phyloP scores from a whole-genome alignment of 2,329 filamentous ascomycete genomes.

The Colletotrichum noveboracense region DNA sequence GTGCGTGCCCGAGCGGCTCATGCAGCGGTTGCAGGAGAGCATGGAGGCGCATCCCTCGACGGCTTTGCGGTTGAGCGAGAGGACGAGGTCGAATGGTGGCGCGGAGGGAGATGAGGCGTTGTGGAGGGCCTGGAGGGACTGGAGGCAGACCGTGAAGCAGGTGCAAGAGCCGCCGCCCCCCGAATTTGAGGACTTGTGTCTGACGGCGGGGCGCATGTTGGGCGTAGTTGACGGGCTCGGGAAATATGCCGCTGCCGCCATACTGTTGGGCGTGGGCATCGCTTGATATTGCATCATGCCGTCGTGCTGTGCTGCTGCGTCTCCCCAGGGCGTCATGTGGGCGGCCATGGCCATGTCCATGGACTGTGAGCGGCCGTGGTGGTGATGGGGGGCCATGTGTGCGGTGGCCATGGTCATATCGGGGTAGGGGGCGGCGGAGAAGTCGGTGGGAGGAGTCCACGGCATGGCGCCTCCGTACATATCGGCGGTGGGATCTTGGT shows the following conservation, averaged over 20 bases:
- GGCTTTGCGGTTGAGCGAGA: conserved; percentile 51
- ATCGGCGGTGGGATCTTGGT: conserved; percentile 27
- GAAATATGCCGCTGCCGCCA: conserved; percentile 39
- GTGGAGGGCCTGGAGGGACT: conserved; percentile 52
- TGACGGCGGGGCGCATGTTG: conserved; percentile 33
- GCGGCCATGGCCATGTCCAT: conserved; percentile 37
- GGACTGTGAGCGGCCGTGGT: conserved; percentile 39
- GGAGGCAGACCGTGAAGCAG: conserved; percentile 52
- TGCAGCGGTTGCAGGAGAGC: conserved; percentile 50
- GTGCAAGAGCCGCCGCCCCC: conserved; percentile 39
- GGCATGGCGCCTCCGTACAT: conserved; percentile 42
- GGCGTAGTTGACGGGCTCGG: conserved; percentile 45
- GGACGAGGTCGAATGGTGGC: conserved; percentile 48
- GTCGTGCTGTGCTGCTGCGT: conserved; percentile 31
- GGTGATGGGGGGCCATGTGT: conserved; percentile 26
- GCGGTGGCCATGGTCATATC: conserved; percentile 35
- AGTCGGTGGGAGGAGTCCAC: conserved; percentile 44
- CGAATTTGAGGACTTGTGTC: conserved; percentile 22
- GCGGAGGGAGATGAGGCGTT: conserved; percentile 43
- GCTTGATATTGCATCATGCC: conserved; percentile 35
- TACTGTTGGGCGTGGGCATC: conserved; percentile 39
- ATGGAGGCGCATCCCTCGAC: conserved; percentile 53
- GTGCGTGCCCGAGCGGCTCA: conserved; percentile 46
- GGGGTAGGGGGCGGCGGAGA: conserved; percentile 34
- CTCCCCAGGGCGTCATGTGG: conserved; percentile 32